Evolutionary conservation across 1,284 basidiomycete genomes (phyloP), one percentile per base, ranked within the genome.

Genomic region (Takashimella tepidaria): DNA sequence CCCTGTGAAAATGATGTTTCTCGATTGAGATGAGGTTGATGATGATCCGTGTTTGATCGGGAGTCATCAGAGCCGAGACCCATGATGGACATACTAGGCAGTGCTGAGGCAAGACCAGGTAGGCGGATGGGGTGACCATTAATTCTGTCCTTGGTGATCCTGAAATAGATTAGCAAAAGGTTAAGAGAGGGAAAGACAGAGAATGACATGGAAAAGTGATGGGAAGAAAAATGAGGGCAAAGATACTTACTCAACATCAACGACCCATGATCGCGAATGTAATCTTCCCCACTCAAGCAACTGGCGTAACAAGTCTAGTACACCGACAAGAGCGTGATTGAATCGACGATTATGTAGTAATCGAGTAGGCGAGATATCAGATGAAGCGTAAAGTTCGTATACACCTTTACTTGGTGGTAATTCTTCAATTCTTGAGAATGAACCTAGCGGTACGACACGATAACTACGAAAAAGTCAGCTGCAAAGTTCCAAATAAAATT

Each of bases 321-420:
- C 91, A 2, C 90, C 91, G 4, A 95, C 89, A 86, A 98, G 95
- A 2, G 88, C 96, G 60, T 88, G 84, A 74, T 98, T 95, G 75
- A 98, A 99, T 16, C 95, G 82, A 23, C 95, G 83, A 67, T 96
- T 96, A 70, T 98, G 93, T 42, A 98, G 78, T 16, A 98, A 72
- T 26, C 92, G 83, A 0, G 65, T 67, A 0, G 69, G 80, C 60
- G 92, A 87, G 47, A 96, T 79, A 69, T 97, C 92, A 5, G 89
- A 89, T 2, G 90, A 92, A 3, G 89, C 92, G 58, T 76, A 92
- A 54, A 97, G 77, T 67, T 97, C 92, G 64, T 93, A 92, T 2
- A 81, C 82, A 16, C 85, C 82, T 75, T 92, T 91, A 67, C 90
- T 86, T 3, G 88, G 87, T 1, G 81, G 83, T 11, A 84, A 84